These are phyloP conservation scores for Apiospora saccharicola DNA, from an alignment of 2,329 filamentous ascomycete species.

Conservation along the genomic window DNA sequence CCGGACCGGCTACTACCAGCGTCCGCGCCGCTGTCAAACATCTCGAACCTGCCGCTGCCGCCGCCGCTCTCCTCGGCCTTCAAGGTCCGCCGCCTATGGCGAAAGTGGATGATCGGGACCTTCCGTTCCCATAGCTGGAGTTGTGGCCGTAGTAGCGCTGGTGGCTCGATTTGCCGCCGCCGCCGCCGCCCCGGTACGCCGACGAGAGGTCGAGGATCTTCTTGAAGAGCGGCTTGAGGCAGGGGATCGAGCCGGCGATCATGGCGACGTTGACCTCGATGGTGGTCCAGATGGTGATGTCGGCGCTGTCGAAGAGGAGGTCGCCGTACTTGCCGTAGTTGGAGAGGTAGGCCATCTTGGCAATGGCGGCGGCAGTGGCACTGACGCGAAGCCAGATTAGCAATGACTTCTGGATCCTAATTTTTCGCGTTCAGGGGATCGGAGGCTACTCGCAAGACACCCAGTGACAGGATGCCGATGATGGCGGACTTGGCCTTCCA, in stretches of 20 bases:
- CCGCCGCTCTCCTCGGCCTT: background rate
- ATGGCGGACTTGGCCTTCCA: slow-evolving; percentile 8
- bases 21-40: background rate
- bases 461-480: background rate
- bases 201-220: slow-evolving; percentile 15
- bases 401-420: background rate
- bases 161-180: background rate
- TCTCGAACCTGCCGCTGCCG: background rate
- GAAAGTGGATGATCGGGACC: background rate
- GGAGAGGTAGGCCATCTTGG: slow-evolving; percentile 6
- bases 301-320: slow-evolving; percentile 15
- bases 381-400: background rate
- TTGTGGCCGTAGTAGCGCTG: background rate
- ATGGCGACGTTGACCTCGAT: slow-evolving; percentile 10
- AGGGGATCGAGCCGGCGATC: slow-evolving; percentile 7
- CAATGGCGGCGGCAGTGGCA: background rate
- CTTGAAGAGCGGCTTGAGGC: slow-evolving; percentile 19
- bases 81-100: background rate
- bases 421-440: background rate
- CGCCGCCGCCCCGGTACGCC: background rate
- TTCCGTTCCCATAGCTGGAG: background rate
- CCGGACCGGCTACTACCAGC: background rate
- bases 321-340: slow-evolving; percentile 19
- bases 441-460: background rate
- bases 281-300: slow-evolving; percentile 14